phyloP scores from a whole-genome alignment of 116 monocot genomes.

The Iris pallida region DNA sequence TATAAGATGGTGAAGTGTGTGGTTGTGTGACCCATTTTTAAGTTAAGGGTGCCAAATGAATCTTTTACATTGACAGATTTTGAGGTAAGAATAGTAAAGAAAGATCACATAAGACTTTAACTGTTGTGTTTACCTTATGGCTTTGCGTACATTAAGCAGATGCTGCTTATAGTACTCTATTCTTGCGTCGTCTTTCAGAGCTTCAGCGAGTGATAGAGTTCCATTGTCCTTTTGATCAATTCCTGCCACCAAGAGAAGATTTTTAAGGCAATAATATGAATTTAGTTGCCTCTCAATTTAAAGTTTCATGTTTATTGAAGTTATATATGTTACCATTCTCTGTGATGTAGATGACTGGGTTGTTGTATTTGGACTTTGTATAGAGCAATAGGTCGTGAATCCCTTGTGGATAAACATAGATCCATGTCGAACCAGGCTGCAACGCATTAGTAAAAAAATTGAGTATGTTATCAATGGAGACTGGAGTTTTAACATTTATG shows the following conservation, averaged over 20 bases:
- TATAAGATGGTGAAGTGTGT: too few species aligned
- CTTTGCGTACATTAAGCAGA: neutral
- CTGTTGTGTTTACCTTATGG: neutral
- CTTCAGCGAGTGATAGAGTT: conserved; percentile 3
- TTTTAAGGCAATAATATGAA: neutral
- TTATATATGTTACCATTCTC: conserved; percentile 28
- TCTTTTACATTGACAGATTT: too few species aligned
- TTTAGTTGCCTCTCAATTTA: neutral
- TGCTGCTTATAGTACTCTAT: conserved; percentile 8
- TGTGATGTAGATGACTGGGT: conserved; percentile 42
- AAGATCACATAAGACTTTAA: too few species aligned
- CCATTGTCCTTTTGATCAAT: neutral
- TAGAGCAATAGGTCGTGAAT: conserved; percentile 24
- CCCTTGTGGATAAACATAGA: conserved; percentile 18
- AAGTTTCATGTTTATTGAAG: neutral
- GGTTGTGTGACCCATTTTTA: too few species aligned
- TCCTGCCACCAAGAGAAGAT: neutral
- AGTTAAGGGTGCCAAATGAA: too few species aligned
- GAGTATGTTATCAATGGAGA: too few species aligned
- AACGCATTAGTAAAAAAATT: too few species aligned
- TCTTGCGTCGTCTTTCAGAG: conserved; percentile 8
- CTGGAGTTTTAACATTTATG: too few species aligned
- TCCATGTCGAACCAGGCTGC: conserved; percentile 11
- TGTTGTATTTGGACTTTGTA: conserved; percentile 39
- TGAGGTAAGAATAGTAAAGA: too few species aligned